phyloP scores from a whole-genome alignment of 192 early-diverging fungal species.

The Dissophora globulifera region DNA sequence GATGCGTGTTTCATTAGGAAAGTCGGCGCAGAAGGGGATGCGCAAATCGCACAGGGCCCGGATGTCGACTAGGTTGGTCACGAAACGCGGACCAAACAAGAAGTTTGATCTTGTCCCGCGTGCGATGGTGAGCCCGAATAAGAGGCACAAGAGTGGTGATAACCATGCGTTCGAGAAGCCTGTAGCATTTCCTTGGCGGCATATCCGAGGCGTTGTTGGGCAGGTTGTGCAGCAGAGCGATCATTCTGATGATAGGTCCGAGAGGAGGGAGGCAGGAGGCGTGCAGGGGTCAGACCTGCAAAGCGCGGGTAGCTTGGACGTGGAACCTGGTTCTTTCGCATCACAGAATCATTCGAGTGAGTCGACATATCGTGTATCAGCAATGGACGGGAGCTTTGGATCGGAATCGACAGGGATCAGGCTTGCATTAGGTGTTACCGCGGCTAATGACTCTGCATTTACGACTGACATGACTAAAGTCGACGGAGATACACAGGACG shows the following conservation, averaged over 20 bases:
- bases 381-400: too few relatives aligned
- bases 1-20: slow-evolving; percentile 29
- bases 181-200: background rate
- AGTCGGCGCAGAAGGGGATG: background rate
- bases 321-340: too few relatives aligned
- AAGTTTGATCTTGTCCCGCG: background rate
- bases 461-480: too few relatives aligned
- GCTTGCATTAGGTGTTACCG: too few relatives aligned
- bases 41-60: slow-evolving; percentile 8
- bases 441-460: too few relatives aligned
- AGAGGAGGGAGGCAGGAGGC: too few relatives aligned
- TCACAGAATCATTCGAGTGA: too few relatives aligned
- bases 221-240: background rate
- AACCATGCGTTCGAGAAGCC: background rate
- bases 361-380: too few relatives aligned
- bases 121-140: slow-evolving; percentile 1
- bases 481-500: background rate
- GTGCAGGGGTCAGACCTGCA: too few relatives aligned
- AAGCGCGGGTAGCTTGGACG: too few relatives aligned
- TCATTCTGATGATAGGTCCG: too few relatives aligned
- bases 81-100: slow-evolving; percentile 4
- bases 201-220: background rate
- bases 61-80: background rate
- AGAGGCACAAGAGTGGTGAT: slow-evolving; percentile 1
- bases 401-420: too few relatives aligned